A percentile compares a stretch with the other conserved stretches of the same genome.
phyloP scores from a whole-genome alignment of 2,329 filamentous ascomycete genomes.

The Cladorrhinum sp. region DNA sequence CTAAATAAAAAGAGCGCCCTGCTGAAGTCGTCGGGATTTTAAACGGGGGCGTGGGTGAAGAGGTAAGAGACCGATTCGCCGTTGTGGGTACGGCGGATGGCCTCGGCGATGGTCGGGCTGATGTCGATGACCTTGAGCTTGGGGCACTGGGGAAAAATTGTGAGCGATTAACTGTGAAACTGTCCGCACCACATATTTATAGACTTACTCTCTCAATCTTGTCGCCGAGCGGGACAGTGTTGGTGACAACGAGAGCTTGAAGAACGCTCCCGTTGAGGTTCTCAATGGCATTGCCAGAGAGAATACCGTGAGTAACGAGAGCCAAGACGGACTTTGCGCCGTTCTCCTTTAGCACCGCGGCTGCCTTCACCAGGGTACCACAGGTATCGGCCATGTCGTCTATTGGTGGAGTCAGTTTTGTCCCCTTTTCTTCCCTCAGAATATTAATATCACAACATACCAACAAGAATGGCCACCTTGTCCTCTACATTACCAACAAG shows the following conservation, averaged over 20 bases:
- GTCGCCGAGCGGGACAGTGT: conserved; percentile 77
- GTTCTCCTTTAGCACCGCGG: conserved; percentile 81
- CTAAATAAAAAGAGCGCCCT: too few species aligned
- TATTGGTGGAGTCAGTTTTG: background rate
- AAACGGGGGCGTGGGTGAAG: conserved; percentile 63
- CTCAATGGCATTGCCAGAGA: conserved; percentile 84
- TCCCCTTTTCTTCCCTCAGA: background rate
- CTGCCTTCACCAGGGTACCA: conserved; percentile 67
- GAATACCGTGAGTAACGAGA: conserved; percentile 91
- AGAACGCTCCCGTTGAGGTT: conserved; percentile 72
- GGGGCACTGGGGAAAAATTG: conserved; percentile 42
- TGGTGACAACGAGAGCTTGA: conserved; percentile 81
- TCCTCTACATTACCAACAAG: conserved; percentile 92
- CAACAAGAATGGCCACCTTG: conserved; percentile 88
- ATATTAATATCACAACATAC: conserved; percentile 11
- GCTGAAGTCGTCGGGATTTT: too few species aligned
- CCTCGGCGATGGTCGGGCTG: conserved; percentile 74
- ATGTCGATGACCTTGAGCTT: conserved; percentile 91
- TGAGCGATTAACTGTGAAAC: background rate
- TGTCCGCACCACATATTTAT: conserved; percentile 21
- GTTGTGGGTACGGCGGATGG: conserved; percentile 59
- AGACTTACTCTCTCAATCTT: conserved; percentile 59
- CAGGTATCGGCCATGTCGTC: conserved; percentile 11
- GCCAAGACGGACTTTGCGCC: conserved; percentile 86
- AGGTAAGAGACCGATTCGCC: conserved; percentile 62